Conservation (phyloP, 2,329 filamentous ascomycete species). For the Aureobasidium mangrovei region DNA sequence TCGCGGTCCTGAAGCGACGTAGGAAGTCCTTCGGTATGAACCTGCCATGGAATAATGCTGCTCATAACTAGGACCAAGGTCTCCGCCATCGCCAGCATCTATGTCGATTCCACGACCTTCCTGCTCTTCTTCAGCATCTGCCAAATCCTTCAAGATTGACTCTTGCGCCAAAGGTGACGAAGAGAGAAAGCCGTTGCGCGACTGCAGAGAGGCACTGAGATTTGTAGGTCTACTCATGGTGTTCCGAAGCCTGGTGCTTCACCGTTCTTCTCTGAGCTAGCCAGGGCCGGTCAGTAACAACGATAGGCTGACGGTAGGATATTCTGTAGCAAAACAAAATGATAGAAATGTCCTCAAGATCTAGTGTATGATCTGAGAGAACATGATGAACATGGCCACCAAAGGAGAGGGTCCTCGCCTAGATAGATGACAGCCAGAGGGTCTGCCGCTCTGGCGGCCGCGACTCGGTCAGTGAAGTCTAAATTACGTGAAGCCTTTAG, state of each 20-base stretch:
- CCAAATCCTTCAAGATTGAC: constrained; percentile 25
- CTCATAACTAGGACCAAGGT: constrained; percentile 13
- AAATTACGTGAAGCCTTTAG: constrained; percentile 12
- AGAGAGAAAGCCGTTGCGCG: constrained; percentile 14
- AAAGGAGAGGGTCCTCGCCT: background rate
- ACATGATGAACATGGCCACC: background rate
- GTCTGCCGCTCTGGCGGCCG: background rate
- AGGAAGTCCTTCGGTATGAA: constrained; percentile 68
- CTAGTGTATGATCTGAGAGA: background rate
- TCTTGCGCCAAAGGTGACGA: constrained; percentile 23
- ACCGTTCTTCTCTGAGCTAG: background rate
- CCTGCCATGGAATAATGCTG: constrained; percentile 44
- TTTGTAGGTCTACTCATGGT: constrained; percentile 11
- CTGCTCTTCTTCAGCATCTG: constrained; percentile 19
- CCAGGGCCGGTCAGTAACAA: background rate
- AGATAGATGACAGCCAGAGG: constrained; percentile 3
- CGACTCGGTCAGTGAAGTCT: constrained; percentile 6
- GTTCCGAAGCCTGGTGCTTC: background rate
- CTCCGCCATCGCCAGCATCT: background rate
- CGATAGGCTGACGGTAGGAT: background rate
- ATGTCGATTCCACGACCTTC: constrained; percentile 9
- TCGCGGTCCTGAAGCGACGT: constrained; percentile 62
- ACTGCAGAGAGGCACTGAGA: constrained; percentile 6
- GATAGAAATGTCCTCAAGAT: background rate
- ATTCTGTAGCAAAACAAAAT: background rate